Percentiles rank a stretch among this genome's conserved stretches.
Evolutionary conservation across 768 basidiomycete species (phyloP).

Genomic region (Myochromella boudieri): DNA sequence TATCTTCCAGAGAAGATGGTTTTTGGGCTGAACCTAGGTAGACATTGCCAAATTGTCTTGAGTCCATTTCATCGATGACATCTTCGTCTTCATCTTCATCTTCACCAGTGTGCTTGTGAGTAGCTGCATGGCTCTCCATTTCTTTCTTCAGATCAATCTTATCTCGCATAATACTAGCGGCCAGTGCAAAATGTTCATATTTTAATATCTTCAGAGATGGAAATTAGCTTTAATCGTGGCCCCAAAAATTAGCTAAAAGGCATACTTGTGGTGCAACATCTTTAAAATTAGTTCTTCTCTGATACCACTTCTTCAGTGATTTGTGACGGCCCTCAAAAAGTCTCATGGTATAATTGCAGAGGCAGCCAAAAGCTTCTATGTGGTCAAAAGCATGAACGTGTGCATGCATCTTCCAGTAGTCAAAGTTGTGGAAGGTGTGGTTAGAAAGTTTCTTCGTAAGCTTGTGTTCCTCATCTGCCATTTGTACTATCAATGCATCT

Average conservation of each 20-base stretch:
- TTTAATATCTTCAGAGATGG: too few species aligned
- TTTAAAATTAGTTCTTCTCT: constrained; percentile 28
- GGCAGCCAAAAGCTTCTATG: constrained; percentile 31
- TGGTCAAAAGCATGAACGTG: constrained; percentile 26
- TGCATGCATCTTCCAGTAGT: constrained; percentile 36
- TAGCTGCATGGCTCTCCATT: too few species aligned
- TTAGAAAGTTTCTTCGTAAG: too few species aligned
- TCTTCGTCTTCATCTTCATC: neutral
- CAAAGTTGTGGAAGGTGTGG: too few species aligned
- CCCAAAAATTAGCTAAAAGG: too few species aligned
- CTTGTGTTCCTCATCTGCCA: too few species aligned
- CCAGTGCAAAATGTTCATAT: too few species aligned
- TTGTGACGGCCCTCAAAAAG: constrained; percentile 31
- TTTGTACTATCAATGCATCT: too few species aligned
- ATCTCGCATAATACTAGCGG: too few species aligned
- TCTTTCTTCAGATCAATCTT: too few species aligned
- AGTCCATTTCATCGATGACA: too few species aligned
- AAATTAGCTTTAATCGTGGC: too few species aligned
- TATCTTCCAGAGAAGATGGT: neutral
- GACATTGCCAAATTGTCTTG: neutral
- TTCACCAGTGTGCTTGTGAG: neutral
- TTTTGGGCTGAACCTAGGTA: neutral
- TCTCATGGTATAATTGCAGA: constrained; percentile 29
- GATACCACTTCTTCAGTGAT: constrained; percentile 25
- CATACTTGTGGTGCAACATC: constrained; percentile 30